Evolutionary conservation across 768 basidiomycete genomes (phyloP), one percentile per base, ranked within the genome.

Genomic region (Rhizopogon sp.): DNA sequence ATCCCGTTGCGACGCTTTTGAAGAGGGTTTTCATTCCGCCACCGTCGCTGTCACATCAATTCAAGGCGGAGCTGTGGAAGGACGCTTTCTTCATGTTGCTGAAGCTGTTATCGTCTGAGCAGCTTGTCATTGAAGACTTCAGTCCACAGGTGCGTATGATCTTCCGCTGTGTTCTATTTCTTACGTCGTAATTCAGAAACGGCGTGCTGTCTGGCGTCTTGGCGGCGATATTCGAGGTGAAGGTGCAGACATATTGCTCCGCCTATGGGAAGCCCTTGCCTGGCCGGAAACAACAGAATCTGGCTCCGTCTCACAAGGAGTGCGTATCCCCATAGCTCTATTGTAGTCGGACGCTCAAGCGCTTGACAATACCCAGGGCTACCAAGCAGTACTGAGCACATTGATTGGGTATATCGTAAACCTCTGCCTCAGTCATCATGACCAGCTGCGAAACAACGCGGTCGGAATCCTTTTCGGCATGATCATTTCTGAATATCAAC

Each of bases 221-320:
- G 93, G 90, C 5, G 94, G 94, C 28, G 96, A 98, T 71, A 84
- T 98, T 63, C 83, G 96, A 22, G 94, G 93, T 9, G 90, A 96
- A 68, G 95, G 93, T 14, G 88, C 93, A 2, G 75, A 81, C 6
- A 84, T 96, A 54, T 69, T 98, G 43, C 70, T 88, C 14, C 83
- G 79, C 33, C 73, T 95, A 5, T 98, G 96, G 96, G 83, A 89
- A 62, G 83, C 90, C 2, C 77, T 98, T 20, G 90, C 87, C 3
- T 88, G 86, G 81, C 81, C 84, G 6, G 84, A 88, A 57, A 76
- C 72, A 41, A 76, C 74, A 3, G 85, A 83, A 53, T 25, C 51
- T 11, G 68, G 63, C 50, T 72, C 77, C 51, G 70, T 80, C 52
- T 73, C 84, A 63, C 86, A 84, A 66, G 88, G 87, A 44, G 92